Evolutionary conservation across 371 early-diverging fungal species (phyloP).

Genomic region (Circinella minor): DNA sequence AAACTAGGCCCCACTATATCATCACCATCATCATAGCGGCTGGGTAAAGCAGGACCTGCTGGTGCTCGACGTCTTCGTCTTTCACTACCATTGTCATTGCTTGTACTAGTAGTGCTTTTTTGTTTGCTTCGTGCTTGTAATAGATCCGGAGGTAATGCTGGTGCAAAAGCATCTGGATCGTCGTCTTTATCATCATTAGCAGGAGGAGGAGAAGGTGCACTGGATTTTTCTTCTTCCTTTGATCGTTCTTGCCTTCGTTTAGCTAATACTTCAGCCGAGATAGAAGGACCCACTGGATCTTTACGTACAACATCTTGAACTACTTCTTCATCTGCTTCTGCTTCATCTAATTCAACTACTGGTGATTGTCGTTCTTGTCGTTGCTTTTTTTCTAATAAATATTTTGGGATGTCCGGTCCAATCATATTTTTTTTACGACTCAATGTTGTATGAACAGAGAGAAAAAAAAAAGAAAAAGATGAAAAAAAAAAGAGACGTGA

Average conservation of each 20-base stretch:
- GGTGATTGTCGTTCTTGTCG: neutral
- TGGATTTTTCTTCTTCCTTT: neutral
- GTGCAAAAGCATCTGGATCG: constrained; percentile 52
- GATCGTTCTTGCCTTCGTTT: constrained; percentile 3
- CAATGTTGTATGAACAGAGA: neutral
- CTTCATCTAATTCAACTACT: neutral
- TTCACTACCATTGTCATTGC: neutral
- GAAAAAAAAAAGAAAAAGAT: constrained; percentile 1
- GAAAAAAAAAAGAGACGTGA: neutral
- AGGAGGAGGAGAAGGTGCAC: constrained; percentile 1
- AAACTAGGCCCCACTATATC: constrained; percentile 57
- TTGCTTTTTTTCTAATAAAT: constrained; percentile 29
- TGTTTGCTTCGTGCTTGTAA: constrained; percentile 40
- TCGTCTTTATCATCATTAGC: constrained; percentile 11
- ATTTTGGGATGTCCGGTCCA: constrained; percentile 39
- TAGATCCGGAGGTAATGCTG: constrained; percentile 63
- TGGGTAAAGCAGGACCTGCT: constrained; percentile 50
- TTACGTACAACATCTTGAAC: neutral
- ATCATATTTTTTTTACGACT: constrained; percentile 12
- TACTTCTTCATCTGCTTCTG: constrained; percentile 1
- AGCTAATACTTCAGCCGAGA: constrained; percentile 1
- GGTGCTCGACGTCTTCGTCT: constrained; percentile 40
- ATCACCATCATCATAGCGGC: constrained; percentile 45
- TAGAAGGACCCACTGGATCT: neutral
- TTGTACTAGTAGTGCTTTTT: neutral